Evolutionary conservation across 805 yeast species (phyloP), one percentile per base, ranked within the genome.

Genomic region (Sugiyamaella chiloensis): DNA sequence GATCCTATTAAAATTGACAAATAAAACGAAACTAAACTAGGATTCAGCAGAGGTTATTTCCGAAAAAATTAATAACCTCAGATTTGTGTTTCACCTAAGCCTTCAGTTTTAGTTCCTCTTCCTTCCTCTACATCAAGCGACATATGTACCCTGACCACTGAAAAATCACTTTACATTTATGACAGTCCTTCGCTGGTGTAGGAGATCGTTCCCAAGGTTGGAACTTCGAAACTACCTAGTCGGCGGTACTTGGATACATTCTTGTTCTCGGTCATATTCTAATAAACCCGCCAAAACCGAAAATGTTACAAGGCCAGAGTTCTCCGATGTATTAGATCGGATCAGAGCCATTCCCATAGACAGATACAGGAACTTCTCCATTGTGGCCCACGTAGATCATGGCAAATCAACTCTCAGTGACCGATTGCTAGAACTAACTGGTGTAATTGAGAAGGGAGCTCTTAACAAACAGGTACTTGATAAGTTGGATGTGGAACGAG

Each of bases 361-460:
- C 49, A 79, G 88, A 54, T 90, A 84, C 64, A 68, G 98, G 52
- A 90, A 89, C 65, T 91, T 93, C 66, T 87, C 95, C 51, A 90
- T 91, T 50, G 97, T 89, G 26, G 98, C 98, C 1, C 99, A 91
- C 71, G 91, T 91, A 19, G 97, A 90, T 63, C 95, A 85, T 64
- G 83, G 84, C 1, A 68, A 68, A 44, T 62, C 96, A 1, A 91
- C 99, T 0, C 67, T 91, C 17, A 85, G 96, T 53, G 99, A 91
- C 62, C 71, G 98, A 42, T 69, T 91, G 24, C 69, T 91, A 23
- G 97, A 93, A 60, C 65, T 87, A 39, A 93, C 98, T 0, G 91
- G 93, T 0, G 97, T 91, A 1, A 86, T 91, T 23, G 77, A 84
- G 47, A 79, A 87, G 0, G 88, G 89, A 1, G 56, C 60, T 44